These are phyloP conservation scores for Aspergillus affinis DNA, from an alignment of 495 filamentous ascomycete genomes.

Conservation along the genomic window DNA sequence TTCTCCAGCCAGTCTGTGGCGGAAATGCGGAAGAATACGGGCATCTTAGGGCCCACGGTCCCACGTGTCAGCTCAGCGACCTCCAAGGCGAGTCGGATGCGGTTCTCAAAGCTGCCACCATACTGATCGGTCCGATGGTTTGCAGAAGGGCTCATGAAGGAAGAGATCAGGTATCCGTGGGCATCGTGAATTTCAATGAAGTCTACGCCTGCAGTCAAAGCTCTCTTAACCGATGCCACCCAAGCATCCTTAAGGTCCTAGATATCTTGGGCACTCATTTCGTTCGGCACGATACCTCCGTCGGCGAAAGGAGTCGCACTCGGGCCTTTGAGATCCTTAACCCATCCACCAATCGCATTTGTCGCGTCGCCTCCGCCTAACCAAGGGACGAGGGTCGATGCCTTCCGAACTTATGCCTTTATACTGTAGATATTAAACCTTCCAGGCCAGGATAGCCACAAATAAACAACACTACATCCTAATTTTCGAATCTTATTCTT, in stretches of 20 bases:
- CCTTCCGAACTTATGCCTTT: too few species aligned
- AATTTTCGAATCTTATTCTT: too few species aligned
- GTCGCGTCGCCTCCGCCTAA: conserved; percentile 46
- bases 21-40: conserved; percentile 61
- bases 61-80: conserved; percentile 53
- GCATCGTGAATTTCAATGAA: conserved; percentile 58
- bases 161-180: conserved; percentile 63
- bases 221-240: conserved; percentile 52
- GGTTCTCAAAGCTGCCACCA: conserved; percentile 63
- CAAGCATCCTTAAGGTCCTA: conserved; percentile 55
- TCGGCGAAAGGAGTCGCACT: conserved; percentile 52
- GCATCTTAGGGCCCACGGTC: conserved; percentile 58
- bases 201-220: conserved; percentile 58
- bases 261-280: conserved; percentile 55
- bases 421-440: too few species aligned
- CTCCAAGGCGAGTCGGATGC: conserved; percentile 55
- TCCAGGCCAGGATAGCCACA: too few species aligned
- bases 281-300: conserved; percentile 48
- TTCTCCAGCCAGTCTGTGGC: conserved; percentile 62
- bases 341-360: conserved; percentile 60
- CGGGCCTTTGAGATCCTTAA: conserved; percentile 54
- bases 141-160: conserved; percentile 61
- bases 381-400: conserved; percentile 68
- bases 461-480: too few species aligned
- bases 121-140: conserved; percentile 63